phyloP scores from a whole-genome alignment of 768 basidiomycete genomes.

The Lentinula lateritia region DNA sequence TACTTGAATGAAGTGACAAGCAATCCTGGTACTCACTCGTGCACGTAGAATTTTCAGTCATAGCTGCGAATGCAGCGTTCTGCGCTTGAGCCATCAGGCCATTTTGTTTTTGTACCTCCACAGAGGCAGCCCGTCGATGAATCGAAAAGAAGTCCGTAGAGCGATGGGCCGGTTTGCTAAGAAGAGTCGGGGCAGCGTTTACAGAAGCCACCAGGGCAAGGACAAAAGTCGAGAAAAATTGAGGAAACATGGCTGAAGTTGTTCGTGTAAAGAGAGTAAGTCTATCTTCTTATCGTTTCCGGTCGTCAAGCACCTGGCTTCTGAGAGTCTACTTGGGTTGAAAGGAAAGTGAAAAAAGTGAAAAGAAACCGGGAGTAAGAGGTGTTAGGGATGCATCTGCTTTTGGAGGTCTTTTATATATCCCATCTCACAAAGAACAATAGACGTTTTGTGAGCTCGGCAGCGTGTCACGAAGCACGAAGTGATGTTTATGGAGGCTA shows the following conservation, averaged over 20 bases:
- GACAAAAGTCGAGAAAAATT: neutral
- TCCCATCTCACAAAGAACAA: neutral
- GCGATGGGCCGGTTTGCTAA: neutral
- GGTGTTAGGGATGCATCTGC: neutral
- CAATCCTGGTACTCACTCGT: slow-evolving; percentile 24
- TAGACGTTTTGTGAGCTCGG: neutral
- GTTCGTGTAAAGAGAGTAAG: neutral
- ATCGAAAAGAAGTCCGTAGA: neutral
- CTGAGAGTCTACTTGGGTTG: neutral
- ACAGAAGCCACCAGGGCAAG: neutral
- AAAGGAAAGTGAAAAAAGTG: neutral
- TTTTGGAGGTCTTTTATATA: neutral
- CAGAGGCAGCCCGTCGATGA: neutral
- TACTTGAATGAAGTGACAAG: neutral
- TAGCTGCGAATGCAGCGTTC: slow-evolving; percentile 39
- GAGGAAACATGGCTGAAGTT: neutral
- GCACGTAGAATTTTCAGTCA: slow-evolving; percentile 43
- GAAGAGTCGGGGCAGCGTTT: neutral
- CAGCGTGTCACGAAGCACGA: neutral
- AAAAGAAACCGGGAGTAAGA: neutral
- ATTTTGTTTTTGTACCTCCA: slow-evolving; percentile 30
- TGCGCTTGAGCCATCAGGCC: slow-evolving; percentile 44
- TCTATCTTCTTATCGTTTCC: neutral
- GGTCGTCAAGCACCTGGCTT: slow-evolving; percentile 1
- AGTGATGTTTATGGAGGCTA: no score